Conservation (phyloP, 2,329 filamentous ascomycete genomes). For the Cladosporium sphaerospermum region DNA sequence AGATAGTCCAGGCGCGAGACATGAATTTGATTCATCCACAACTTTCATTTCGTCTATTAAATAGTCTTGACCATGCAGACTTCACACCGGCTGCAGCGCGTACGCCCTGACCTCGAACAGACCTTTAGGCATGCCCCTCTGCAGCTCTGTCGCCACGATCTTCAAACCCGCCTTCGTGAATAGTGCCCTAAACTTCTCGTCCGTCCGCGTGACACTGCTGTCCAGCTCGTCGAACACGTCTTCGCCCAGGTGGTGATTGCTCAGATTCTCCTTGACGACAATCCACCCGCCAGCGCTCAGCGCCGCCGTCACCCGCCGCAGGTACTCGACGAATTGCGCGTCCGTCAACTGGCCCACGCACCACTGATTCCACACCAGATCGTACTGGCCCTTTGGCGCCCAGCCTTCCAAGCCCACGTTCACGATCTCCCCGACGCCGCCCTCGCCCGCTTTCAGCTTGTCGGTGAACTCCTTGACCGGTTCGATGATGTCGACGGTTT, state of each 20-base stretch:
- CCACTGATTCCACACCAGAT: conserved; percentile 88
- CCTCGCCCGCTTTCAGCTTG: conserved; percentile 42
- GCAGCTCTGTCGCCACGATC: conserved; percentile 64
- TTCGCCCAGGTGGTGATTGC: conserved; percentile 42
- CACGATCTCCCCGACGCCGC: conserved; percentile 57
- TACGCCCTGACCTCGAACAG: conserved; percentile 73
- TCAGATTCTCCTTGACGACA: conserved; percentile 76
- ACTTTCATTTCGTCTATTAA: background rate
- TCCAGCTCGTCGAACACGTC: conserved; percentile 73
- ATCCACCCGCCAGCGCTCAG: conserved; percentile 50
- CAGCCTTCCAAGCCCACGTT: conserved; percentile 71
- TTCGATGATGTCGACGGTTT: conserved; percentile 74
- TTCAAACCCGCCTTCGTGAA: conserved; percentile 64
- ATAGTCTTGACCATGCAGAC: background rate
- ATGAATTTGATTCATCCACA: background rate
- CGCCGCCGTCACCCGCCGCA: conserved; percentile 53
- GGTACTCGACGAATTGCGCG: conserved; percentile 60
- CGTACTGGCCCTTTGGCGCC: conserved; percentile 54
- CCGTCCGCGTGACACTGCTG: conserved; percentile 70
- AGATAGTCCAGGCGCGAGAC: background rate
- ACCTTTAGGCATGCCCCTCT: conserved; percentile 63
- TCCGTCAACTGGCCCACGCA: conserved; percentile 80
- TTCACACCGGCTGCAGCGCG: conserved; percentile 54
- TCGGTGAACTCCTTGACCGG: conserved; percentile 76
- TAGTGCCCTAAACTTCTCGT: conserved; percentile 62